Base-by-base conservation (phyloP, 495 filamentous ascomycete species). In the Xylaria palmicola region DNA sequence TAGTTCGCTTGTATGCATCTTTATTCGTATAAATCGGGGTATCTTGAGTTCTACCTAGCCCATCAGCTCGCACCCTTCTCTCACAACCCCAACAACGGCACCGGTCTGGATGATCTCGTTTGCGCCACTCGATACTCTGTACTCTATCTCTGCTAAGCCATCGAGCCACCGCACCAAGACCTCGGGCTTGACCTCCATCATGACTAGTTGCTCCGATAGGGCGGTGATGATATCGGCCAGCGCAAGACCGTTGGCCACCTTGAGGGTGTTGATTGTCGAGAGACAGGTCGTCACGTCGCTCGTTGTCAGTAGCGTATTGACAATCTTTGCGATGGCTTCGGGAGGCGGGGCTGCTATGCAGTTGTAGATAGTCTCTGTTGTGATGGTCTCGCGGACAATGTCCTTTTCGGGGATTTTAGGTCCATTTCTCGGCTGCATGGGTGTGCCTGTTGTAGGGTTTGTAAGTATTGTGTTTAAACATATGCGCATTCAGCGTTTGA, bases 311-410 rank as follows among this genome's bases (percentile, higher is more conserved):
- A 98, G 83, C 3, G 92, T 96, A 61, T 85, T 79, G 53, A 90
- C 80, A 62, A 98, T 98, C 63, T 88, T 81, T 65, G 85, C 79
- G 65, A 98, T 96, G 68, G 97, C 94, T 1, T 85, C 82, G 0
- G 94, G 95, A 68, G 94, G 93, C 8, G 94, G 94, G 0, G 94
- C 92, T 29, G 95, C 95, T 70, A 99, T 94, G 73, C 94, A 99
- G 75, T 95, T 90, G 79, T 96, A 98, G 69, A 99, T 97, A 6
- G 92, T 93, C 43, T 87, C 82, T 63, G 91, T 89, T 24, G 93
- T 97, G 77, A 98, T 96, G 9, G 81, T 81, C 63, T 97, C 93
- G 13, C 90, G 83, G n/a, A 83, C 73, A 30, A 88, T 85, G 52
- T 78, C 85, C 75, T 73, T 80, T 64, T 77, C 78, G 48, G 72